Evolutionary conservation across 2,329 filamentous ascomycete species (phyloP), one percentile per base, ranked within the genome.

Genomic region (Trichoderma sp.): DNA sequence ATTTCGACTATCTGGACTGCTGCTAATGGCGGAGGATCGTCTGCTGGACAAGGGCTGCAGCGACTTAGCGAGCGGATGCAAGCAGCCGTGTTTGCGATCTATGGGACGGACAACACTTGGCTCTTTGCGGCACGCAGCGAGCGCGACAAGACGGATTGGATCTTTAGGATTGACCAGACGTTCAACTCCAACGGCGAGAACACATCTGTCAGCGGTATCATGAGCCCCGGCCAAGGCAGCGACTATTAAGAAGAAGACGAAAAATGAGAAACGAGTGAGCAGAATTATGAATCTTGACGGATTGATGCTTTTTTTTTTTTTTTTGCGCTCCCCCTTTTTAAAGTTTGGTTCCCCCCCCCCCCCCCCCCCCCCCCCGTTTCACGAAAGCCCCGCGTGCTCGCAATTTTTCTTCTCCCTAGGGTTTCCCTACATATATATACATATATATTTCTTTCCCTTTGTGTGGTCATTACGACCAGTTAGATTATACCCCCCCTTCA

Each of bases 131-230:
- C 93, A 27, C 86, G 93, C 68, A 94, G 89, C 74, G 94, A 97
- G 81, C 86, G 90, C 58, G 94, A 97, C 78, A 97, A 97, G 83
- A 90, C 94, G 73, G 95, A 98, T 78, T 99, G 95, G 95, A 97
- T 99, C 73, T 87, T 96, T 78, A 90, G 91, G 75, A 93, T 99
- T 73, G 95, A 99, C 79, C 91, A 97, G 82, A 92, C 90, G 61
- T 88, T 86, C 72, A 78, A 85, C 73, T 82, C 84, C 39, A 82
- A 79, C 12, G 81, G 78, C 65, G 81, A 80, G 52, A 84, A 82
- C 70, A 71, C 74, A 32, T 71, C 76, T 9, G 77, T 75, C 56
- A 80, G 79, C 68, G 79, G 79, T 15, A 70, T 80, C 64, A 74
- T 74, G 64, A 80, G 78, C 57, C 79, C 79, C 1, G 73, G 69